Percentiles rank a stretch among this genome's conserved stretches.
phyloP scores from a whole-genome alignment of 78 protist genomes.

The Dictyostelium citrinum region DNA sequence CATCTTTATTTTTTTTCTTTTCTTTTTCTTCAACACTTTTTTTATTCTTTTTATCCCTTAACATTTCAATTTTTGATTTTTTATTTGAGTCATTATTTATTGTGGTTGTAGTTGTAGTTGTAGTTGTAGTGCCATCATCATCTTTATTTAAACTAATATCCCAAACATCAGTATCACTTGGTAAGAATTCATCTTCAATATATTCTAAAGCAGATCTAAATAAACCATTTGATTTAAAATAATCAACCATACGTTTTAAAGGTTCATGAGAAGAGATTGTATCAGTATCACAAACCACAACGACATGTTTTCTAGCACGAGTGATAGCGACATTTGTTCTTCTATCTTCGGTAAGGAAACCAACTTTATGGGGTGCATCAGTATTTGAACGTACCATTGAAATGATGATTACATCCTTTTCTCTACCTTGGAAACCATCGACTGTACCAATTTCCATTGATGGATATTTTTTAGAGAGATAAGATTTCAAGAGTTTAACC shows the following conservation, averaged over 20 bases:
- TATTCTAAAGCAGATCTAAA: constrained; percentile 58
- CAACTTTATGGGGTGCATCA: constrained; percentile 77
- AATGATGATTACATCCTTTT: constrained; percentile 93
- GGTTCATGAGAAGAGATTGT: constrained; percentile 71
- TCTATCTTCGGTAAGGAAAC: constrained; percentile 78
- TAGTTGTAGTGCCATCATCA: background rate
- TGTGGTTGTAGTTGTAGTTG: background rate
- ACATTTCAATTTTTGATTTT: constrained; percentile 27
- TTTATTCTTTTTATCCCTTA: constrained; percentile 35
- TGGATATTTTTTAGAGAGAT: background rate
- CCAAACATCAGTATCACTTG: constrained; percentile 43
- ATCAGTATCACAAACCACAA: constrained; percentile 62
- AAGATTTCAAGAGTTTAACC: constrained; percentile 50
- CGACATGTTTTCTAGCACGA: constrained; percentile 86
- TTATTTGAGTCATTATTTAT: background rate
- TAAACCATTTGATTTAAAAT: constrained; percentile 40
- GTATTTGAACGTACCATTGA: constrained; percentile 78
- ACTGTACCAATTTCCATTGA: constrained; percentile 91
- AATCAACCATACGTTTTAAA: constrained; percentile 56
- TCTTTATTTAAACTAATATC: background rate
- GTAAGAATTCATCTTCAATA: background rate
- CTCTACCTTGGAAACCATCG: constrained; percentile 96
- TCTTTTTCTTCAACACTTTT: constrained; percentile 1
- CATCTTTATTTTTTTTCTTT: background rate
- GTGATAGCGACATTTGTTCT: constrained; percentile 92